Conservation (phyloP, 352 stramenopile genomes). For the Pythium monospermum region DNA sequence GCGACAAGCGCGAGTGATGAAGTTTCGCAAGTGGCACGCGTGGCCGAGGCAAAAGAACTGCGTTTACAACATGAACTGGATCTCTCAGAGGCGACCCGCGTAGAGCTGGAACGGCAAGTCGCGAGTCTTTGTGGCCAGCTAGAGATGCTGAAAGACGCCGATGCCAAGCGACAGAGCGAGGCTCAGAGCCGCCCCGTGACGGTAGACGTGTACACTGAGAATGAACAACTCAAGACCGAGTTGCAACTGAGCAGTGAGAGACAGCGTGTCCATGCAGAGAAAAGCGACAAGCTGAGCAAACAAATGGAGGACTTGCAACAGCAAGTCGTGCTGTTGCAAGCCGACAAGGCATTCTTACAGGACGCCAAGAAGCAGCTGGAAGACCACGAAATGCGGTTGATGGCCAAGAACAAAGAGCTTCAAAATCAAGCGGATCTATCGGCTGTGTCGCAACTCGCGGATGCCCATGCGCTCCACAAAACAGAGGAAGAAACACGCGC, state of each 20-base stretch:
- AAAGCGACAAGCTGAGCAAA: constrained; percentile 17
- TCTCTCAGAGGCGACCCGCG: constrained; percentile 38
- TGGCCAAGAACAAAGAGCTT: constrained; percentile 32
- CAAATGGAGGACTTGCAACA: constrained; percentile 28
- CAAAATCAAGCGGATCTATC: constrained; percentile 32
- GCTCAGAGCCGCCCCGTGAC: not conserved
- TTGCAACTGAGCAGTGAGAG: constrained; percentile 10
- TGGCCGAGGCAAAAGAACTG: constrained; percentile 29
- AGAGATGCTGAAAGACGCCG: constrained; percentile 41
- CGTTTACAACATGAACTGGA: constrained; percentile 46
- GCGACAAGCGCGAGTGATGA: constrained; percentile 29
- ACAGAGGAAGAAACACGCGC: constrained; percentile 54
- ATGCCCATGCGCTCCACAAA: constrained; percentile 31
- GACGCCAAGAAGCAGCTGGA: constrained; percentile 55
- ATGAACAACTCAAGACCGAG: constrained; percentile 32
- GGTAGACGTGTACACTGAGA: constrained; percentile 27
- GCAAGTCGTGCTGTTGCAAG: constrained; percentile 35
- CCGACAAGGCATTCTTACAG: constrained; percentile 60
- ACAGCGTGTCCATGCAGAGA: not conserved
- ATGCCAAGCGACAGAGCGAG: constrained; percentile 23
- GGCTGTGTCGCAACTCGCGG: constrained; percentile 33
- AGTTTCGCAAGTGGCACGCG: constrained; percentile 23
- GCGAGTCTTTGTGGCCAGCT: constrained; percentile 36
- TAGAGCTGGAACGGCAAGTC: constrained; percentile 52
- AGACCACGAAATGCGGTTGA: constrained; percentile 37